phyloP scores from a whole-genome alignment of 2,329 filamentous ascomycete species.

The Ophiostoma populinum region DNA sequence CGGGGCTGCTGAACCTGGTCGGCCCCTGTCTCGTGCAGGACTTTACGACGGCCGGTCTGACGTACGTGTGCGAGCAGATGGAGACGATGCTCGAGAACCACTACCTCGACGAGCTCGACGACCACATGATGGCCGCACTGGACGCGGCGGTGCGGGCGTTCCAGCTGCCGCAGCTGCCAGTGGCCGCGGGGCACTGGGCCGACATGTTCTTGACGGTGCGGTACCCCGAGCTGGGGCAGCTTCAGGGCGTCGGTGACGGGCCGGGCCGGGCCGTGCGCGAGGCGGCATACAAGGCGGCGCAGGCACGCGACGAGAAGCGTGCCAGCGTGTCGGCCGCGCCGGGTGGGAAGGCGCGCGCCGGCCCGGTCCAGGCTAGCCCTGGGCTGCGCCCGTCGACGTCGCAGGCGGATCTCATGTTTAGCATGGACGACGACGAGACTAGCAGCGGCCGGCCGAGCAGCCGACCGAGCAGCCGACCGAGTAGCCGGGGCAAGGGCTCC shows the following conservation, averaged over 20 bases:
- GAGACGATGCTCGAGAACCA: slow-evolving; percentile 87
- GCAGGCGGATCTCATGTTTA: slow-evolving; percentile 66
- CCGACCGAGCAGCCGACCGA: slow-evolving; percentile 3
- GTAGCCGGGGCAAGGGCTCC: background rate
- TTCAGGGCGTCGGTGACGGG: slow-evolving; percentile 53
- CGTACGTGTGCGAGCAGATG: slow-evolving; percentile 82
- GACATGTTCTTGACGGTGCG: slow-evolving; percentile 48
- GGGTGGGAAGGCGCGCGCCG: slow-evolving; percentile 28
- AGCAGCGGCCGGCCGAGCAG: too few species aligned
- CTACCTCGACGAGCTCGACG: slow-evolving; percentile 69
- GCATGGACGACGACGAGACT: slow-evolving; percentile 72
- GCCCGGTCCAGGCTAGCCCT: slow-evolving; percentile 45
- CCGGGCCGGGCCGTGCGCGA: slow-evolving; percentile 54
- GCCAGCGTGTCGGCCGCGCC: slow-evolving; percentile 5
- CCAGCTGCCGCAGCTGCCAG: slow-evolving; percentile 60
- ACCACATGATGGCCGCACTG: slow-evolving; percentile 64
- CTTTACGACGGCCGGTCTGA: slow-evolving; percentile 76
- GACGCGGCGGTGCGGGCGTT: slow-evolving; percentile 68
- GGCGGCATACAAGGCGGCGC: slow-evolving; percentile 49
- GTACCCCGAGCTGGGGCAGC: slow-evolving; percentile 43
- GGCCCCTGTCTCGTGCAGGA: slow-evolving; percentile 65
- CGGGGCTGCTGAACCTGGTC: slow-evolving; percentile 69
- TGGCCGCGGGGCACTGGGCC: slow-evolving; percentile 58
- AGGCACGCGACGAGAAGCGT: slow-evolving; percentile 41
- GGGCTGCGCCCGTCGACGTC: slow-evolving; percentile 51